Base-by-base conservation (phyloP, 345 rosid species). In the Euclidium syriacum region DNA sequence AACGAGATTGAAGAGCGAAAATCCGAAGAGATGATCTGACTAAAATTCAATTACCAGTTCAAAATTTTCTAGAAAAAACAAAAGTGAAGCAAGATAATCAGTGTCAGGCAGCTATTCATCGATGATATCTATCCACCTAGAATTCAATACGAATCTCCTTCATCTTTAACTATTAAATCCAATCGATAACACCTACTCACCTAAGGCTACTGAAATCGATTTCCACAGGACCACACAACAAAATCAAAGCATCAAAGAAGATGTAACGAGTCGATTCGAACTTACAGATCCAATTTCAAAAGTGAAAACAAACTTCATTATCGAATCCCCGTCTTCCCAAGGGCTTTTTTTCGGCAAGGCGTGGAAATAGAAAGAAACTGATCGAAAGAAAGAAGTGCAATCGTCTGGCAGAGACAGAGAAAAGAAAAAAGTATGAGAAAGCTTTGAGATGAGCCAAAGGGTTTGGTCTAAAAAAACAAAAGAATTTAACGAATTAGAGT, bases 211-310 rank as follows among this genome's bases (percentile, higher is more conserved):
- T n/a, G 34, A 14, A 24, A 20, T 2, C 7, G 9, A 39, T 42
- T 19, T 35, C 52, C 60, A 23, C 14, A 18, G 29, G 11, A 43
- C 42, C 35, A 33, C 5, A 67, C n/a, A 67, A 55, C 35, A 10
- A 10, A 58, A 44, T 41, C 3, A 19, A 59, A 38, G 40, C 49
- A 42, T 47, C 2, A 2, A 11, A 11, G 49, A 24, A n/a, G 8
- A 27, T 27, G 3, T 24, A n/a, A 23, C 17, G 1, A 57, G n/a
- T 4, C 30, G 34, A 61, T 6, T 8, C 6, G 7, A 47, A 68
- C 85, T 80, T 65, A 85, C 88, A 39, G 72, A 76, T 78, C 58
- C 43, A 62, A 58, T 11, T 52, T 27, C 63, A 18, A 40, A 32
- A 67, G 29, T 61, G 49, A 76, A 67, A 58, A 35, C 76, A 36